Percentiles rank a stretch among this genome's conserved stretches.
Evolutionary conservation across 768 basidiomycete genomes (phyloP).

Genomic region (Psilocybe cyanescens): DNA sequence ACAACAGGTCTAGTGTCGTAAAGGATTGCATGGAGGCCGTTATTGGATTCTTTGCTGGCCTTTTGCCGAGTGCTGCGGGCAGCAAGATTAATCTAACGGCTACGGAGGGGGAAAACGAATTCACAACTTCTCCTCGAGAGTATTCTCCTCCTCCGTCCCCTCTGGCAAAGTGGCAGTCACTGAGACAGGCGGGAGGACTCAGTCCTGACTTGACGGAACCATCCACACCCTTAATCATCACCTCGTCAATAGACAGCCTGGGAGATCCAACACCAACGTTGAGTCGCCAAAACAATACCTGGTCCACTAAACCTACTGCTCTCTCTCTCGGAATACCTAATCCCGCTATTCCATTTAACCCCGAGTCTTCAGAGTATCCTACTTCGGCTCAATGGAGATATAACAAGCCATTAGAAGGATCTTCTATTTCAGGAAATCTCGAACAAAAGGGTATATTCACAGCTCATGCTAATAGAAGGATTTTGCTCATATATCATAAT

Average conservation of each 20-base stretch:
- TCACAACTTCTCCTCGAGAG: conserved; percentile 20
- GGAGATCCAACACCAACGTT: conserved; percentile 28
- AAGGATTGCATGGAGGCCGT: conserved; percentile 63
- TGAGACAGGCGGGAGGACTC: conserved; percentile 18
- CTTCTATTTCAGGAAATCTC: too few species aligned
- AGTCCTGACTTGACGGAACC: conserved; percentile 26
- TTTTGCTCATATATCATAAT: too few species aligned
- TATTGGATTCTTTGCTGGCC: conserved; percentile 66
- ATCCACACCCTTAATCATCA: conserved; percentile 31
- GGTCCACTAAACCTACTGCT: conserved; percentile 3
- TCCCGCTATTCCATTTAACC: too few species aligned
- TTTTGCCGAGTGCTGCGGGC: conserved; percentile 48
- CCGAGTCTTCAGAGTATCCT: too few species aligned
- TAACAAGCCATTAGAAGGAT: too few species aligned
- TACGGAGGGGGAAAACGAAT: conserved; percentile 8
- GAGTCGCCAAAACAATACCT: conserved; percentile 12
- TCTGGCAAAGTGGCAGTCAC: conserved; percentile 24
- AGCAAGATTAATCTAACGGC: conserved; percentile 17
- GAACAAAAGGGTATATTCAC: too few species aligned
- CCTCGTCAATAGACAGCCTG: conserved; percentile 39
- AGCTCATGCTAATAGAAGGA: too few species aligned
- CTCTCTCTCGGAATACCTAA: too few species aligned
- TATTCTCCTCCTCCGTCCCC: conserved; percentile 38
- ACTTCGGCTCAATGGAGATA: too few species aligned
- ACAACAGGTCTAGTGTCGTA: conserved; percentile 40